These are phyloP conservation scores for Onygena corvina DNA, from an alignment of 2,329 filamentous ascomycete genomes.

Conservation along the genomic window DNA sequence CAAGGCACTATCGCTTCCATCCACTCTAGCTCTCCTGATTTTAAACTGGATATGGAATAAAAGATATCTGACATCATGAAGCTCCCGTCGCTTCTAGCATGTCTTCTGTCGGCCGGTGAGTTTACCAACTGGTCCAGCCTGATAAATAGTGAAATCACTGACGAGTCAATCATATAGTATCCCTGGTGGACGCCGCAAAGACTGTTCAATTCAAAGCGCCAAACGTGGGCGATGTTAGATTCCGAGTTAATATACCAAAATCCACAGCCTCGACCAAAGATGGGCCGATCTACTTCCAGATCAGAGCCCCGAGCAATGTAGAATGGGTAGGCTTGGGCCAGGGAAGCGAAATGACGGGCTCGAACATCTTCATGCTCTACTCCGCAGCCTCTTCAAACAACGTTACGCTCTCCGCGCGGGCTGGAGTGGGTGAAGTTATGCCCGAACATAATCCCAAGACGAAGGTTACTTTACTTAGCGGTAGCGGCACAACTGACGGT, in stretches of 20 bases:
- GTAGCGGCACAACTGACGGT: constrained; percentile 41
- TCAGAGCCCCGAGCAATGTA: constrained; percentile 42
- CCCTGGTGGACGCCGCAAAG: constrained; percentile 12
- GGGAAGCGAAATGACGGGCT: constrained; percentile 41
- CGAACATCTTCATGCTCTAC: constrained; percentile 51
- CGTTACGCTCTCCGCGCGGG: constrained; percentile 46
- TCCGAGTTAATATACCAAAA: constrained; percentile 44
- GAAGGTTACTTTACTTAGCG: constrained; percentile 40
- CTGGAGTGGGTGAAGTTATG: constrained; percentile 33
- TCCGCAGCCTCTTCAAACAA: constrained; percentile 38
- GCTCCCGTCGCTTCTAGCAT: background rate
- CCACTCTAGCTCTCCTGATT: background rate
- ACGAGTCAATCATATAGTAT: background rate
- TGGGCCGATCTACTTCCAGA: constrained; percentile 48
- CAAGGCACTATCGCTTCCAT: too few relatives aligned
- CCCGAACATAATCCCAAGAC: constrained; percentile 35
- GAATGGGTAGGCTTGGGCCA: constrained; percentile 47
- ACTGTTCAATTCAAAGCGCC: constrained; percentile 18
- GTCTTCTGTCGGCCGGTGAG: background rate
- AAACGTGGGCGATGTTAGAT: constrained; percentile 23
- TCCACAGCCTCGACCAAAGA: constrained; percentile 39
- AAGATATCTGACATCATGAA: background rate
- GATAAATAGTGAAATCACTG: background rate
- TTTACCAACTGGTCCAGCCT: background rate
- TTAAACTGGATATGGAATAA: background rate